A percentile compares a stretch with the other conserved stretches of the same genome.
Evolutionary conservation across 805 yeast genomes (phyloP).

Genomic region (Ogataea degrootiae): DNA sequence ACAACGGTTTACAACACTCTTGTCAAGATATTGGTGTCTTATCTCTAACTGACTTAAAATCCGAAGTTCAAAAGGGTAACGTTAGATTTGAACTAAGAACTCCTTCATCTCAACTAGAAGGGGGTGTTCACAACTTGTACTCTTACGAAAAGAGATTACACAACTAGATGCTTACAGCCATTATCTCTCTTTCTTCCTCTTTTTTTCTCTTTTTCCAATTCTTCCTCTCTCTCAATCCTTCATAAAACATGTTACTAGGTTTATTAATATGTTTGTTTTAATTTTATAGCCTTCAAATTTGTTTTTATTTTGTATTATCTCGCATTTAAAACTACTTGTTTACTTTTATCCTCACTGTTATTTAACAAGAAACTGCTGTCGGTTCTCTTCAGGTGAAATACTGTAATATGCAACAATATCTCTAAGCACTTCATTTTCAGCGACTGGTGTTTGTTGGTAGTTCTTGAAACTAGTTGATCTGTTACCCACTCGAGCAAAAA

Average conservation of each 20-base stretch:
- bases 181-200: background rate
- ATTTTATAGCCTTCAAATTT: no score
- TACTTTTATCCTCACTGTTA: no score
- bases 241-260: background rate
- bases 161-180: slow-evolving; percentile 40
- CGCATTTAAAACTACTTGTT: no score
- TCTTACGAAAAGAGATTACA: slow-evolving; percentile 97
- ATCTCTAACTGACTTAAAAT: slow-evolving; percentile 60
- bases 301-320: no score
- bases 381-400: no score
- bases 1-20: slow-evolving; percentile 95
- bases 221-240: background rate
- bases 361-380: no score
- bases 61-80: slow-evolving; percentile 56
- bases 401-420: no score
- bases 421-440: no score
- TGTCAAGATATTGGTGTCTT: slow-evolving; percentile 94
- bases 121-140: slow-evolving; percentile 95
- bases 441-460: no score
- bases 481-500: no score
- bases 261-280: no score
- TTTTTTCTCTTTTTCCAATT: background rate
- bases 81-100: slow-evolving; percentile 97
- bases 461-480: no score
- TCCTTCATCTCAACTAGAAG: slow-evolving; percentile 97